phyloP scores from a whole-genome alignment of 306 rosid species.

The Cucurbita ficifolia region DNA sequence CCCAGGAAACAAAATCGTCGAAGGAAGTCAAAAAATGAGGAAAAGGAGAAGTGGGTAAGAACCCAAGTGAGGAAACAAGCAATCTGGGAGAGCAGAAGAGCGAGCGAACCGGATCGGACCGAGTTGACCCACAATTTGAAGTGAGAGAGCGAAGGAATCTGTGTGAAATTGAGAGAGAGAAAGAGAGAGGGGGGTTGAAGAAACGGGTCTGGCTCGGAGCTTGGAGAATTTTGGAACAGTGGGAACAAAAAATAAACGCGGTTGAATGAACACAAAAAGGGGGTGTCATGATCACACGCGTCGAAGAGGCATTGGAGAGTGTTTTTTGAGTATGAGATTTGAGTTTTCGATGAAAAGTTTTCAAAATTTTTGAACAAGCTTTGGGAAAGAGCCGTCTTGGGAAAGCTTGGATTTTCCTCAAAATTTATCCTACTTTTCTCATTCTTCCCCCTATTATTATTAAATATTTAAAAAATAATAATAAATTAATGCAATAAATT shows the following conservation, averaged over 20 bases:
- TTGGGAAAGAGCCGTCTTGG: background rate
- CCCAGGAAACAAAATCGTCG: background rate
- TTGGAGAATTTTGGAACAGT: conserved; percentile 5
- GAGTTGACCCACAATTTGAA: conserved; percentile 10
- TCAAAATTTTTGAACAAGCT: background rate
- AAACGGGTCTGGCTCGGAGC: background rate
- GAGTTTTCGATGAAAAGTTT: background rate
- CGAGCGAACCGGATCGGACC: conserved; percentile 1
- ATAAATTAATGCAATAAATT: too few species aligned
- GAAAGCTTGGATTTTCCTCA: background rate
- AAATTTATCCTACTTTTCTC: background rate
- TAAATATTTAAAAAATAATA: too few species aligned
- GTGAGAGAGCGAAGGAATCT: background rate
- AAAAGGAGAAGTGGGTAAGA: background rate
- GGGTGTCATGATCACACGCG: background rate
- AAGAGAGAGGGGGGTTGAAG: background rate
- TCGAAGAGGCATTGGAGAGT: background rate
- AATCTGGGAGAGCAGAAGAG: background rate
- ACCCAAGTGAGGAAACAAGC: background rate
- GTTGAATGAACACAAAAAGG: background rate
- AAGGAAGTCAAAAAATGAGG: background rate
- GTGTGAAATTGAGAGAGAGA: background rate
- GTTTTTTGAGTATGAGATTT: background rate
- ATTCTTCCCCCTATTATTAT: background rate
- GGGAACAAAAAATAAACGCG: background rate